Percentiles rank a stretch among this genome's conserved stretches.
phyloP scores from a whole-genome alignment of 2,329 filamentous ascomycete genomes.

The Diaporthe sp. region DNA sequence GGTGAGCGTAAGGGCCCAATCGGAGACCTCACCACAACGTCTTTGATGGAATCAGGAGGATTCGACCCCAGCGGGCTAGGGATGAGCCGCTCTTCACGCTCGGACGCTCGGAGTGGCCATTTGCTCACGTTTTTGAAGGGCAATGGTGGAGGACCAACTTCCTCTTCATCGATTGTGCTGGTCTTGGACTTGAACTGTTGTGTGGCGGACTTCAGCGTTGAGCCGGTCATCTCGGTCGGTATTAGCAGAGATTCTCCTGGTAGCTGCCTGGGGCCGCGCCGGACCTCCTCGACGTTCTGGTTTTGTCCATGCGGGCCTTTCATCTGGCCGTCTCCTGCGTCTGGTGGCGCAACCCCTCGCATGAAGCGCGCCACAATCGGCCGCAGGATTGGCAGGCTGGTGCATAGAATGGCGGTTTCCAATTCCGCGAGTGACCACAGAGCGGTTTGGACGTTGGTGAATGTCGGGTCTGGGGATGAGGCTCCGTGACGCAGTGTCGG shows the following conservation, averaged over 20 bases:
- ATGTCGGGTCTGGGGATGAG: constrained; percentile 14
- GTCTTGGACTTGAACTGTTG: constrained; percentile 12
- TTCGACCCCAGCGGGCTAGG: neutral
- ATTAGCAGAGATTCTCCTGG: constrained; percentile 2
- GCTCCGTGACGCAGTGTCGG: constrained; percentile 15
- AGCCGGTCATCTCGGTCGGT: constrained; percentile 13
- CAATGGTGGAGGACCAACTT: neutral
- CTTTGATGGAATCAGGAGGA: neutral
- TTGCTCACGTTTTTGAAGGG: neutral
- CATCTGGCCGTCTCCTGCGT: neutral
- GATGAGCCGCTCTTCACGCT: neutral
- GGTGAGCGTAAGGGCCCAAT: constrained; percentile 17
- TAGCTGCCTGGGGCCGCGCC: neutral
- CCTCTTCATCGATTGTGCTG: constrained; percentile 4
- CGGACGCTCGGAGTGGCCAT: neutral
- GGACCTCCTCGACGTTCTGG: constrained; percentile 2
- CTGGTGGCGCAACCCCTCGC: constrained; percentile 8
- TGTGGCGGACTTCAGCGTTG: constrained; percentile 7
- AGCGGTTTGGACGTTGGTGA: constrained; percentile 24
- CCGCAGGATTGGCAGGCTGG: constrained; percentile 42
- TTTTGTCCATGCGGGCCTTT: constrained; percentile 4
- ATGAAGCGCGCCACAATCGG: constrained; percentile 38
- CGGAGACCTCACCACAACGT: neutral
- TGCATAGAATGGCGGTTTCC: constrained; percentile 27
- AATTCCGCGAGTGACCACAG: constrained; percentile 32